These are phyloP conservation scores for Beauveria scarabaeidicola DNA, from an alignment of 2,329 filamentous ascomycete species.

Conservation along the genomic window DNA sequence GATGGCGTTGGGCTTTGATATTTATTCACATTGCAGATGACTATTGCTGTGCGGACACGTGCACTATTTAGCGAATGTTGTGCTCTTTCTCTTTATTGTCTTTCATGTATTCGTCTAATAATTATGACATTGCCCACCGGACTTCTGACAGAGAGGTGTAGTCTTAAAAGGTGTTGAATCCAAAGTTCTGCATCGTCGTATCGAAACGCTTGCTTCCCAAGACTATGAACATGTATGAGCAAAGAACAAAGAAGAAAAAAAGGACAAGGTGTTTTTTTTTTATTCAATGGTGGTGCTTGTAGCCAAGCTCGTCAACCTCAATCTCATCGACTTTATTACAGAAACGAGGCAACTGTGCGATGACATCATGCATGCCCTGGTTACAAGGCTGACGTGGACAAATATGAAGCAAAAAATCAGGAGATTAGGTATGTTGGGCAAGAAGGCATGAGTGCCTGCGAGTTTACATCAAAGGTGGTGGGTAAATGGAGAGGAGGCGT, in stretches of 20 bases:
- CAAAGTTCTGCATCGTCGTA: not conserved
- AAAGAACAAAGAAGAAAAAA: too few species aligned
- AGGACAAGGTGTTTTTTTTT: too few species aligned
- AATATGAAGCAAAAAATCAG: not conserved
- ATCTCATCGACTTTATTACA: too few species aligned
- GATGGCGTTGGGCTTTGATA: not conserved
- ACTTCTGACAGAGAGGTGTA: too few species aligned
- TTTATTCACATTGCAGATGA: not conserved
- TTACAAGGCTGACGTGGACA: too few species aligned
- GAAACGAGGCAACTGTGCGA: not conserved
- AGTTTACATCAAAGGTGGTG: not conserved
- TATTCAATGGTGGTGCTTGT: too few species aligned
- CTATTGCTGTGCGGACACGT: not conserved
- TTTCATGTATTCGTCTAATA: too few species aligned
- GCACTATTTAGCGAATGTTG: constrained; percentile 1
- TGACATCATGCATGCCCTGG: not conserved
- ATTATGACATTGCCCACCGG: too few species aligned
- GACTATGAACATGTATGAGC: not conserved
- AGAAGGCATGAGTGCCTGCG: not conserved
- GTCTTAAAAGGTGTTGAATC: too few species aligned
- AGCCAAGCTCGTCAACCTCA: too few species aligned
- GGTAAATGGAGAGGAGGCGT: not conserved
- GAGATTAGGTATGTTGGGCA: not conserved
- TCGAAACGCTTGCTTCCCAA: not conserved
- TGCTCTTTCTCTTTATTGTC: not conserved